These are phyloP conservation scores for Colletotrichum brevisporum DNA, from an alignment of 2,329 filamentous ascomycete species.

Conservation along the genomic window DNA sequence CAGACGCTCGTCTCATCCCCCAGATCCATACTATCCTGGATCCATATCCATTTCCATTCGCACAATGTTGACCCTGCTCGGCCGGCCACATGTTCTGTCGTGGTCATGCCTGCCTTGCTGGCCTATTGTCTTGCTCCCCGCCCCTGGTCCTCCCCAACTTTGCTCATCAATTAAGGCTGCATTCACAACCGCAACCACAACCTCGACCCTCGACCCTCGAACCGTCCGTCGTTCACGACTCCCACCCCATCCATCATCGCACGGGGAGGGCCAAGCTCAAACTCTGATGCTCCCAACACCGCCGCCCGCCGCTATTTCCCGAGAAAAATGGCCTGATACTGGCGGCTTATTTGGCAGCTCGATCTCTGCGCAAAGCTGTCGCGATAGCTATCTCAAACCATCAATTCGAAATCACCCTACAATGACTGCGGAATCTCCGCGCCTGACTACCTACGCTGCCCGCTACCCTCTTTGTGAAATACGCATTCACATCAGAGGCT, in stretches of 20 bases:
- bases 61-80: too few species aligned
- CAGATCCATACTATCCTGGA: too few species aligned
- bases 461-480: not conserved
- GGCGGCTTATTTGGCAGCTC: conserved; percentile 36
- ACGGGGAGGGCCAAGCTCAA: conserved; percentile 21
- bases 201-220: too few species aligned
- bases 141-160: conserved; percentile 25
- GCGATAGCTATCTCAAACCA: conserved; percentile 40
- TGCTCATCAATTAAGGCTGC: conserved; percentile 31
- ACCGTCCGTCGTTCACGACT: conserved; percentile 29
- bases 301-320: conserved; percentile 19
- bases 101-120: not conserved
- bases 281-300: conserved; percentile 24
- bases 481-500: too few species aligned
- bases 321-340: conserved; percentile 32
- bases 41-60: too few species aligned
- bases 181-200: conserved; percentile 7
- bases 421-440: conserved; percentile 3
- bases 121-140: not conserved
- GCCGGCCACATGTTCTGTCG: conserved; percentile 30
- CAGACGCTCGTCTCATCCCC: conserved; percentile 18
- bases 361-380: conserved; percentile 35
- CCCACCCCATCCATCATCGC: not conserved
- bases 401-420: conserved; percentile 15
- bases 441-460: conserved; percentile 8